Base-by-base conservation (phyloP, 306 rosid species). In the Dryas alaskensis region DNA sequence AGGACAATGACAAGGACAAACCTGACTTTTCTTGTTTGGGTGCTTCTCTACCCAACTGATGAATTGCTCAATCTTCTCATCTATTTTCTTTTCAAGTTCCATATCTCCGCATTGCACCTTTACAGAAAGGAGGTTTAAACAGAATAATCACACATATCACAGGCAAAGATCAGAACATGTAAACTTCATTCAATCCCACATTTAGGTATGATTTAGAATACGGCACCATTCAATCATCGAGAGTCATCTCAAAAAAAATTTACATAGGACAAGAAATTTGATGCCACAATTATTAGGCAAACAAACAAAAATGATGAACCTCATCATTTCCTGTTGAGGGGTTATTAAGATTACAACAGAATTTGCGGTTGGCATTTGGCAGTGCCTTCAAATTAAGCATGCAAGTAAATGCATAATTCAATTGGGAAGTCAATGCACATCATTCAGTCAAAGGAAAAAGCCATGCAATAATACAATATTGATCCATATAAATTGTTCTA, bases 21-120 rank as follows among this genome's bases (percentile, higher is more conserved):
- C 99, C 98, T 92, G 97, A 77, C 97, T 95, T 84, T 92, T 95
- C 77, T 90, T 95, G 87, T 95, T 88, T 1, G 97, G 99, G 83
- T 95, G 99, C 75, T 92, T 95, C 90, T 95, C 99, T 57, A 88
- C 99, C 99, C 99, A 95, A 80, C 80, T 76, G 79, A 95, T 74
- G 72, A 90, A 95, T 76, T 95, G 99, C 75, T 88, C 99, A 71
- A 95, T 90, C 86, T 88, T 92, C 69, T 92, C 99, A 65, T 95
- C 97, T 63, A 95, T 89, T 88, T 88, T 95, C 82, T 90, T 95
- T 76, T 95, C 97, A 72, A 95, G 82, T 82, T 95, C 97, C 27
- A 60, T 48, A 73, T 95, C 99, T 51, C 97, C 99, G 73, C 99
- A 95, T 88, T 92, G 99, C 74, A 90, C 99, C 99, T 95, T 65